A percentile compares a stretch with the other conserved stretches of the same genome.
These are phyloP conservation scores for Plasmodium falciparum DNA, from an alignment of 169 alveolate genomes.

Conservation along the genomic window DNA sequence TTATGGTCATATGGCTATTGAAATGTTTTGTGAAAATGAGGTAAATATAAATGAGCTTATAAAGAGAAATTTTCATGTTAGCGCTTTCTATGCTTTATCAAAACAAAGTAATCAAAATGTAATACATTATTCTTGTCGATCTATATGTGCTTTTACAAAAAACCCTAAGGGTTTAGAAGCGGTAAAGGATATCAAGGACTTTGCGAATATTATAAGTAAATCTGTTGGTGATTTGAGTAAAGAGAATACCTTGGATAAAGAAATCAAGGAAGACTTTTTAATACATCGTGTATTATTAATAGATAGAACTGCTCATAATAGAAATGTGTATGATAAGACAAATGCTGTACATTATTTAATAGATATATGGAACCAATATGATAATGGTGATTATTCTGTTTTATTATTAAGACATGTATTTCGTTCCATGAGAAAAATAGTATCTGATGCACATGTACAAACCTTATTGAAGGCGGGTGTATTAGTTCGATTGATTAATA, in stretches of 20 bases:
- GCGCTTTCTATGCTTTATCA: conserved; percentile 35
- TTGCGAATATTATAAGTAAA: conserved; percentile 60
- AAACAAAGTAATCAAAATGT: conserved; percentile 57
- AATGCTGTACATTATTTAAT: conserved; percentile 83
- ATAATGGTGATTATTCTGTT: conserved; percentile 81
- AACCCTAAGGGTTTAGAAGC: conserved; percentile 30
- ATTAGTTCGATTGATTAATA: conserved; percentile 74
- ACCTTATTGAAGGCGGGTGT: conserved; percentile 85
- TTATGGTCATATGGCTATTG: conserved; percentile 84
- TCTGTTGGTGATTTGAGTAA: conserved; percentile 50
- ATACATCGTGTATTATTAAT: conserved; percentile 83
- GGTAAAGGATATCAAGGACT: conserved; percentile 51
- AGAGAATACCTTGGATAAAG: conserved; percentile 49
- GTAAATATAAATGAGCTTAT: conserved; percentile 60
- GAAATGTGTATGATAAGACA: conserved; percentile 86
- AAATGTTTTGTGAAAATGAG: conserved; percentile 63
- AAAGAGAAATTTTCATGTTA: conserved; percentile 36
- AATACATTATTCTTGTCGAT: conserved; percentile 73
- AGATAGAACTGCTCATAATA: conserved; percentile 87
- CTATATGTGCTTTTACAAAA: conserved; percentile 72
- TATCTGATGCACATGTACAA: conserved; percentile 88
- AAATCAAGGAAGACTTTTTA: conserved; percentile 79
- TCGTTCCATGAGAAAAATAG: conserved; percentile 89
- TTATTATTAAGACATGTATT: conserved; percentile 86
- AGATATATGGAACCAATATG: conserved; percentile 89